Evolutionary conservation across 345 rosid genomes (phyloP), one percentile per base, ranked within the genome.

Genomic region (Aegle marmelos): DNA sequence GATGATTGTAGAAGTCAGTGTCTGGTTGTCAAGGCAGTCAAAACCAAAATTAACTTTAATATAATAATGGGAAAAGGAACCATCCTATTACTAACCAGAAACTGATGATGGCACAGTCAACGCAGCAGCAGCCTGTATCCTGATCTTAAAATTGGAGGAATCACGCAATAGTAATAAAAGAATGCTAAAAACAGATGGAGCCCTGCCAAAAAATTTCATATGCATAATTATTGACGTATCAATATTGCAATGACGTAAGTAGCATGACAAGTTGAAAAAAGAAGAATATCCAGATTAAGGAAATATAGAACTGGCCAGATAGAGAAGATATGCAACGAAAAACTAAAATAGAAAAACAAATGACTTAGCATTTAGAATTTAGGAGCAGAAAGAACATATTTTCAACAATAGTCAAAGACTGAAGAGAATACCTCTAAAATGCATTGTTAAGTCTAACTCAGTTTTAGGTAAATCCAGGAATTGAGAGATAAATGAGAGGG

Each of bases 81-180:
- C 63, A 37, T 34, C 21, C 79, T 31, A 74, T 81, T 65, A 84
- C 92, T 87, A 78, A 93, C 98, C 92, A 72, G 37, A 64, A 83
- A 77, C 87, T 34, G 91, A 87, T 83, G 86, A 82, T 61, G 98
- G 97, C 65, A 89, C 98, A 76, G 98, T 91, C 80, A 95, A 88
- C 39, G 99, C 99, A 76, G 98, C 90, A 76, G 97, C 98, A 76
- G 97, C 99, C 88, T 94, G 98, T 87, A 96, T 96, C 87, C 94
- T 88, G 83, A 96, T 92, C 88, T 96, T 94, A 79, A 88, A 94
- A 80, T 96, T 96, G 45, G 97, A 90, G 79, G 99, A 92, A 86
- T 92, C 97, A 64, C 97, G 97, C 62, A 92, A 88, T 22, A 96
- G 87, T 73, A 92, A 82, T 61, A 94, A 85, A 63, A 94, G 93